A percentile compares a stretch with the other conserved stretches of the same genome.
phyloP scores from a whole-genome alignment of 768 basidiomycete species.

The Termitomyces sp. region DNA sequence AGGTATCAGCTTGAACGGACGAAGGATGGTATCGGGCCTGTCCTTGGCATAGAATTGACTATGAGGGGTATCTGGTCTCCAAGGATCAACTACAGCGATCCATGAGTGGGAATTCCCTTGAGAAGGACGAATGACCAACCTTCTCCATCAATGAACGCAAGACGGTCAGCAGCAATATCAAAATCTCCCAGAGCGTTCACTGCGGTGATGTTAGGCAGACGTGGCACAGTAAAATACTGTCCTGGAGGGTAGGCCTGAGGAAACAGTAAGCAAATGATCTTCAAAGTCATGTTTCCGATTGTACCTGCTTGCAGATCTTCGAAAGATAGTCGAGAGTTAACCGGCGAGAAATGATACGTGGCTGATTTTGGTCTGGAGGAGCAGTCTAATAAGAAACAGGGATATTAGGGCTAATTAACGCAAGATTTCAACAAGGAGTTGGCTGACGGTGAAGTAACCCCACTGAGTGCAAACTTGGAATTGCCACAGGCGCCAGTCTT shows the following conservation, averaged over 20 bases:
- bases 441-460: conserved; percentile 83
- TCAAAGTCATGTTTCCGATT: neutral
- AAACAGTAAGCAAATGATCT: neutral
- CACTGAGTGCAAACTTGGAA: conserved; percentile 95
- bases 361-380: conserved; percentile 62
- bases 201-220: conserved; percentile 69
- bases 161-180: conserved; percentile 67
- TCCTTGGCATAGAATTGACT: conserved; percentile 58
- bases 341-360: conserved; percentile 76
- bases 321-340: conserved; percentile 67
- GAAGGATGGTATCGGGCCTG: conserved; percentile 63
- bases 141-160: conserved; percentile 89
- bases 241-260: conserved; percentile 73
- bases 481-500: conserved; percentile 82
- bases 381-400: conserved; percentile 49
- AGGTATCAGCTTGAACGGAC: conserved; percentile 85
- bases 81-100: conserved; percentile 65
- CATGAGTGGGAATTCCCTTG: neutral
- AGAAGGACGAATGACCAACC: conserved; percentile 29
- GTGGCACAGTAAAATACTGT: conserved; percentile 64
- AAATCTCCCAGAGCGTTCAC: conserved; percentile 88
- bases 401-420: neutral
- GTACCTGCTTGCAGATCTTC: conserved; percentile 61
- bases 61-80: conserved; percentile 84
- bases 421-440: neutral